These are phyloP conservation scores for Tinospora cordifolia DNA, from an alignment of 164 flowering plant species.

Conservation along the genomic window DNA sequence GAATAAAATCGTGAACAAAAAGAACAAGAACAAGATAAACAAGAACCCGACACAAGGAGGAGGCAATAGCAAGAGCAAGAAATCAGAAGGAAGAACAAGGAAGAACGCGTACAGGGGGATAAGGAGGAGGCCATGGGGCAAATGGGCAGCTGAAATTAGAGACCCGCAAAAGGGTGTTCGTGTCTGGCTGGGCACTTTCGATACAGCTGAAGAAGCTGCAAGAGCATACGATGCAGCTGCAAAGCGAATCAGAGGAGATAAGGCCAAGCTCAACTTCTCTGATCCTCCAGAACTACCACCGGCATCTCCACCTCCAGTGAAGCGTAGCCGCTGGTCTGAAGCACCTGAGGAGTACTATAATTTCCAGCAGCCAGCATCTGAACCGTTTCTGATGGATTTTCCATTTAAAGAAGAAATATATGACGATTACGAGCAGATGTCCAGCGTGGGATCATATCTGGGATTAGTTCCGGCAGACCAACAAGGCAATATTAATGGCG, in stretches of 20 bases:
- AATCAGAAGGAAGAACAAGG: conserved; percentile 19
- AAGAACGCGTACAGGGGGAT: conserved; percentile 67
- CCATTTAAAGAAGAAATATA: conserved; percentile 1
- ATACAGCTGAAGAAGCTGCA: conserved; percentile 67
- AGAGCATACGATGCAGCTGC: conserved; percentile 67
- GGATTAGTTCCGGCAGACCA: conserved; percentile 18
- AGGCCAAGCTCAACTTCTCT: conserved; percentile 72
- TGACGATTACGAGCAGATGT: conserved; percentile 24
- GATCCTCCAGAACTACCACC: not conserved
- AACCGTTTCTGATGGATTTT: not conserved
- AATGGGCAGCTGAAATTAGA: conserved; percentile 71
- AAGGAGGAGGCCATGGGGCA: conserved; percentile 29
- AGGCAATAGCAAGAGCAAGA: not conserved
- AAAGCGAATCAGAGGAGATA: conserved; percentile 58
- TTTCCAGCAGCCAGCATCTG: not conserved
- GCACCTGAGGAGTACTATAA: not conserved
- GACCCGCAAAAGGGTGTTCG: conserved; percentile 61
- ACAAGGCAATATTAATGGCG: not conserved
- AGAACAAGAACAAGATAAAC: not conserved
- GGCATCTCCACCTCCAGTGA: conserved; percentile 12
- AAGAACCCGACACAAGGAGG: too few species aligned
- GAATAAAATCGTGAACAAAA: not conserved
- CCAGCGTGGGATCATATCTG: conserved; percentile 45
- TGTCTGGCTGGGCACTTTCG: conserved; percentile 72
- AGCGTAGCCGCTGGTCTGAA: conserved; percentile 18